Evolutionary conservation across 257 asterid species (phyloP).

Genomic region (Vinca minor): DNA sequence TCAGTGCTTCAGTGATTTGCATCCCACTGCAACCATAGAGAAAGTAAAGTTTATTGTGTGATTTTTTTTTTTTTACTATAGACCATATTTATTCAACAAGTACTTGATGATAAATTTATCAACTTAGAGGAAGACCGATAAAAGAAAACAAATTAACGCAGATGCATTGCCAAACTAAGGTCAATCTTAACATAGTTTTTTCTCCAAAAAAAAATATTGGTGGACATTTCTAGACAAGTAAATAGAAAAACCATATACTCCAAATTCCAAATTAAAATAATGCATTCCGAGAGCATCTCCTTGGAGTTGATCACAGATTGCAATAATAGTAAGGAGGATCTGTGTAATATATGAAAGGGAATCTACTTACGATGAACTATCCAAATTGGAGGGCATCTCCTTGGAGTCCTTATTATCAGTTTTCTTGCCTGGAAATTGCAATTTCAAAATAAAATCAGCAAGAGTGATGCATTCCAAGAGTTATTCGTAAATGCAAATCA

Average conservation of each 20-base stretch:
- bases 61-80: background rate
- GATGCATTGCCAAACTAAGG: background rate
- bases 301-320: background rate
- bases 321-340: too few species aligned
- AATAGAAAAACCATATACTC: background rate
- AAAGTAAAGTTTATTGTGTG: background rate
- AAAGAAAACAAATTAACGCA: slow-evolving; percentile 1
- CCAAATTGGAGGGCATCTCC: slow-evolving; percentile 67
- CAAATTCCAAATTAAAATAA: background rate
- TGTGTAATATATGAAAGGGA: too few species aligned
- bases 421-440: slow-evolving; percentile 50
- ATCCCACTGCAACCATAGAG: slow-evolving; percentile 46
- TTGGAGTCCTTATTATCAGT: slow-evolving; percentile 76
- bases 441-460: slow-evolving; percentile 19
- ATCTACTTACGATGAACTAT: slow-evolving; percentile 85
- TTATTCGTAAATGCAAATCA: background rate
- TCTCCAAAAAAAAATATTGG: background rate
- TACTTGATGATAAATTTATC: background rate
- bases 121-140: background rate
- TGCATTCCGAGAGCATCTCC: background rate
- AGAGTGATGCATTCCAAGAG: too few species aligned
- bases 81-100: background rate
- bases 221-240: background rate
- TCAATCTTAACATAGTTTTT: background rate
- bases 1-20: slow-evolving; percentile 91